A percentile compares a stretch with the other conserved stretches of the same genome.
Conservation (phyloP, 176 grass and related monocot genomes). For the Coix lacrymajobi region DNA sequence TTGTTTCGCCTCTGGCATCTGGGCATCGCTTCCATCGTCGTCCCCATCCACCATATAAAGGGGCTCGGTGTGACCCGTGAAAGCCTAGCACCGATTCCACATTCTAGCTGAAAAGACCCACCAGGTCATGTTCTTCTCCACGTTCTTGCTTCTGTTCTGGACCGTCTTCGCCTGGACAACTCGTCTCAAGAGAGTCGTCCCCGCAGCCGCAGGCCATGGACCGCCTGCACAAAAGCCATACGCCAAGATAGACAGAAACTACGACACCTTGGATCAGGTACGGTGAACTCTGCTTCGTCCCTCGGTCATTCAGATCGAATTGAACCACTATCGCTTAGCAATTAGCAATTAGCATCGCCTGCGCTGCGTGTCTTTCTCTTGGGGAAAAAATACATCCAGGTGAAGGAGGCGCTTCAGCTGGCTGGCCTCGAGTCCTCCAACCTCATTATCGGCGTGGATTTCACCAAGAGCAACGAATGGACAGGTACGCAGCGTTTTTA, state of each 20-base stretch:
- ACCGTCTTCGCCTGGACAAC: not conserved
- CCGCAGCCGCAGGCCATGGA: not conserved
- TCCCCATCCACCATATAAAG: not conserved
- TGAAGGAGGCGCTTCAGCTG: conserved; percentile 11
- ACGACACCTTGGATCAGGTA: conserved; percentile 9
- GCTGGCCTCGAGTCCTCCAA: conserved; percentile 51
- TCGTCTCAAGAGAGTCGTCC: not conserved
- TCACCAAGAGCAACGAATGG: conserved; percentile 65
- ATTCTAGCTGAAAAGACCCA: no score
- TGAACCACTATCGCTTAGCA: not conserved
- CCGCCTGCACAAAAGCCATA: not conserved
- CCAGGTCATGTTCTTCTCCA: conserved; percentile 27
- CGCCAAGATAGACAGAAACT: not conserved
- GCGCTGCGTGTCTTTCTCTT: no score
- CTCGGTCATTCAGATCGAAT: not conserved
- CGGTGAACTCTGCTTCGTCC: not conserved
- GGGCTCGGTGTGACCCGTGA: not conserved
- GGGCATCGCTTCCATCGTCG: not conserved
- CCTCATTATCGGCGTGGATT: conserved; percentile 56
- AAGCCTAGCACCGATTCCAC: not conserved
- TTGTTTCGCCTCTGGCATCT: not conserved
- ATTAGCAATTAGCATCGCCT: not conserved
- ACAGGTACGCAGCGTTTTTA: conserved; percentile 17
- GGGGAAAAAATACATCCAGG: not conserved
- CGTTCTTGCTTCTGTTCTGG: not conserved